Base-by-base conservation (phyloP, 768 basidiomycete genomes). In the Punctularia strigosozonata region DNA sequence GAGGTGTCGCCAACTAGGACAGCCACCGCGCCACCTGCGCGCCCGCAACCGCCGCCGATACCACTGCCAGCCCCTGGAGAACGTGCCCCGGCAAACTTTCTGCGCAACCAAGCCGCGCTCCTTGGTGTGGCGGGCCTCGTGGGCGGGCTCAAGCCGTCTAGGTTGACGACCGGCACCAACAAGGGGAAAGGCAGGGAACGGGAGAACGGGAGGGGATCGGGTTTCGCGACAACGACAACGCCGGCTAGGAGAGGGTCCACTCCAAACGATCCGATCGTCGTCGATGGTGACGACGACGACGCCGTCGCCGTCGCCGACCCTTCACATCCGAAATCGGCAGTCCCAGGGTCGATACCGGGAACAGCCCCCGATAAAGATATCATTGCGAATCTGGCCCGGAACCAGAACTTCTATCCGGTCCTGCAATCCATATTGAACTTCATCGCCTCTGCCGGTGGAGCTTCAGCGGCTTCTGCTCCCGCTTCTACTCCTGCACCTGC, bases 41-140 rank as follows among this genome's bases (percentile, higher is more conserved):
- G n/a, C n/a, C 65, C 68, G 10, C 52, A 64, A 12, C 63, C 68
- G 7, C 75, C 75, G 12, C 66, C 73, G 31, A 82, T 86, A 19
- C 43, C 61, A 17, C 57, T 86, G 1, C 83, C 82, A 0, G 72
- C 75, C 46, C 72, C 78, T 18, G 64, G 71, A 36, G 69, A 63
- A 30, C 78, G 77, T 1, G 58, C 65, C 13, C 84, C 83, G 14
- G 58, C 71, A 6, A 75, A 84, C 53, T 81, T 84, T 41, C 59
- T 87, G 37, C 77, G 84, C 22, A 84, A 71, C 46, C 83, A 86
- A 53, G 64, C 75, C 24, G 76, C 77, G 1, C 61, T 87, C 3
- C 65, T 87, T 6, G 84, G 84, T 6, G 66, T 69, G 14, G 84
- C 84, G 8, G 84, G 84, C 25, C 58, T 80, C 30, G 73, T 87